Conservation (phyloP, 2,329 filamentous ascomycete genomes). For the Cladophialophora chaetospira region DNA sequence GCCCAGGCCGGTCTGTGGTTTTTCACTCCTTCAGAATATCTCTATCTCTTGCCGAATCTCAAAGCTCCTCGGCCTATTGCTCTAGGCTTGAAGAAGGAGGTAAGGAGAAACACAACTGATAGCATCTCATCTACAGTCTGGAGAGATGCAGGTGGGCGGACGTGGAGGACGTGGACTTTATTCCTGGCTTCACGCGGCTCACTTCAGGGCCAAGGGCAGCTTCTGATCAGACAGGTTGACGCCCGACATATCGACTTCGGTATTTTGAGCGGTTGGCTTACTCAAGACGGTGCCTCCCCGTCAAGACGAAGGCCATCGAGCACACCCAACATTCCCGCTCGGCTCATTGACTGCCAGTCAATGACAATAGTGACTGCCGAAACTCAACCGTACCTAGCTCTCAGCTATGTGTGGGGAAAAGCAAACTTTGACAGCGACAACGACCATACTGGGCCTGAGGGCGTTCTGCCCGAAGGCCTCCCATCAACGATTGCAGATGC, state of each 20-base stretch:
- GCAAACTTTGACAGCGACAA: not conserved
- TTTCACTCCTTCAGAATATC: not conserved
- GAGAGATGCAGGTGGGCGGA: not conserved
- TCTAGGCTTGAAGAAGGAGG: slow-evolving; percentile 5
- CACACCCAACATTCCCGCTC: not conserved
- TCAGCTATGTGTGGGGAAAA: slow-evolving; percentile 51
- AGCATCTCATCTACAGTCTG: slow-evolving; percentile 1
- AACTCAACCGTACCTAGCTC: slow-evolving; percentile 41
- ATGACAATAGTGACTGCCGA: not conserved
- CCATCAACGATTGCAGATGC: slow-evolving; percentile 16
- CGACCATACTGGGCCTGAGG: slow-evolving; percentile 39
- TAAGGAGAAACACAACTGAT: not conserved
- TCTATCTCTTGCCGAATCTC: not conserved
- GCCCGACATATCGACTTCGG: not conserved
- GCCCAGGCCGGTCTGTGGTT: slow-evolving; percentile 3
- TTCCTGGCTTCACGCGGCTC: slow-evolving; percentile 5
- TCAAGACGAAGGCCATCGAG: not conserved
- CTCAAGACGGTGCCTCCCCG: not conserved
- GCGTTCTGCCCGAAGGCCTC: slow-evolving; percentile 46
- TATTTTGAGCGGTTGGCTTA: not conserved
- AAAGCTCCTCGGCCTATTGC: not conserved
- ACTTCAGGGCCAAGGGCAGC: not conserved
- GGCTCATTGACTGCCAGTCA: slow-evolving; percentile 6
- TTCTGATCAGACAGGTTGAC: not conserved
- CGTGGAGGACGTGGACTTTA: slow-evolving; percentile 3